Percentiles rank a stretch among this genome's conserved stretches.
phyloP scores from a whole-genome alignment of 2,329 filamentous ascomycete species.

The Colletotrichum sp. region DNA sequence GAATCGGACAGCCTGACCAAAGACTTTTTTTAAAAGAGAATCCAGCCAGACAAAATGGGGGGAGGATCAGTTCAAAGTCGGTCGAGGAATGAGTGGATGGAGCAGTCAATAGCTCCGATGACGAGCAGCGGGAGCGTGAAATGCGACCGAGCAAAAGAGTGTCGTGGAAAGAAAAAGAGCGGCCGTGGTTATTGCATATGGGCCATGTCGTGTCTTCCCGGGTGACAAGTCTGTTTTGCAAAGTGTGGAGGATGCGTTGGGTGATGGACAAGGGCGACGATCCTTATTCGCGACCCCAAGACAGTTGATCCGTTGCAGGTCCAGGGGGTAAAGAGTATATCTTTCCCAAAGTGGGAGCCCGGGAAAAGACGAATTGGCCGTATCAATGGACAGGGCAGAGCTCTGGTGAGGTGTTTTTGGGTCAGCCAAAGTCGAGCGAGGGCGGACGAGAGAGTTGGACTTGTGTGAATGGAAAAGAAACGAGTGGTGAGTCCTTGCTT shows the following conservation, averaged over 20 bases:
- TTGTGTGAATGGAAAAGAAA: conserved; percentile 13
- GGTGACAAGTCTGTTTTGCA: neutral
- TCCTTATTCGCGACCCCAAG: conserved; percentile 21
- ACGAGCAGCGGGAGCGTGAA: neutral
- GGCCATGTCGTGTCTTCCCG: conserved; percentile 19
- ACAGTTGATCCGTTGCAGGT: conserved; percentile 15
- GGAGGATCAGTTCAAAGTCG: neutral
- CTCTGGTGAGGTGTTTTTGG: conserved; percentile 4
- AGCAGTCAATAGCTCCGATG: conserved; percentile 6
- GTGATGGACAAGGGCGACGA: conserved; percentile 19
- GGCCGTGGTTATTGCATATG: conserved; percentile 14
- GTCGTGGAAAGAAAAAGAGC: conserved; percentile 10
- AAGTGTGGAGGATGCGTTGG: conserved; percentile 8
- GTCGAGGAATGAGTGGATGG: neutral
- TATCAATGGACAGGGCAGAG: neutral
- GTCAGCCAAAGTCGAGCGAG: neutral
- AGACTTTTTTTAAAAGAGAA: neutral
- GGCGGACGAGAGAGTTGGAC: neutral
- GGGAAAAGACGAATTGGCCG: neutral
- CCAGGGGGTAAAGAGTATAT: neutral
- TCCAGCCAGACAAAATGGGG: neutral
- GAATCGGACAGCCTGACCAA: neutral
- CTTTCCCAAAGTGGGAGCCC: conserved; percentile 5
- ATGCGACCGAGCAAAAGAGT: conserved; percentile 2
- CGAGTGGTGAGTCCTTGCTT: conserved; percentile 5